Evolutionary conservation across 768 basidiomycete genomes (phyloP).

Genomic region (Mrakia gelida): DNA sequence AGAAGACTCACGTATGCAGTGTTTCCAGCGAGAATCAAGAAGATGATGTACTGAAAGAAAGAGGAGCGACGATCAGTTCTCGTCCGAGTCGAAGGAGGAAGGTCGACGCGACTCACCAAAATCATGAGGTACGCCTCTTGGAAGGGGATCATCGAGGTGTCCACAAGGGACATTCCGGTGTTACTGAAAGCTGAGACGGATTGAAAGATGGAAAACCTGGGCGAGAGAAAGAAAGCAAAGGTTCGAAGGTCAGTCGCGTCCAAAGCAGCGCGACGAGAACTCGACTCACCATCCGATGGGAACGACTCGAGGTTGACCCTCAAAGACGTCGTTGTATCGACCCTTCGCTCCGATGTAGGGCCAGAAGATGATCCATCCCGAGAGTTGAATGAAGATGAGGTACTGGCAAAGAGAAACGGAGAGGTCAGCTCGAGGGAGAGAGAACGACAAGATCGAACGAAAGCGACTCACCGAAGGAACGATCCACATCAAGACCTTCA

Average conservation of each 20-base stretch:
- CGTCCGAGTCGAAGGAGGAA: not conserved
- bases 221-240: not conserved
- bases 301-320: constrained; percentile 54
- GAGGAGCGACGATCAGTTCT: too few relatives aligned
- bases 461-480: constrained; percentile 60
- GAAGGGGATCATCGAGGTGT: constrained; percentile 88
- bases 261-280: not conserved
- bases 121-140: constrained; percentile 80
- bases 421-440: not conserved
- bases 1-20: constrained; percentile 74
- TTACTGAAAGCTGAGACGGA: constrained; percentile 67
- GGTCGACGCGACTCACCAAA: constrained; percentile 29
- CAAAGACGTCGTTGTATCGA: constrained; percentile 60
- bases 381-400: constrained; percentile 64
- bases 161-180: constrained; percentile 43
- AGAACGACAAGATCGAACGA: not conserved
- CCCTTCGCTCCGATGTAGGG: constrained; percentile 64
- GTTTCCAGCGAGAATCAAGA: constrained; percentile 85
- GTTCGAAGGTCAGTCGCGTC: not conserved
- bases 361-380: constrained; percentile 67
- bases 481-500: constrained; percentile 76
- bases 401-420: constrained; percentile 58
- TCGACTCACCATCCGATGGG: constrained; percentile 60
- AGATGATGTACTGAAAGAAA: constrained; percentile 49
- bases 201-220: constrained; percentile 80